phyloP scores from a whole-genome alignment of 2,329 filamentous ascomycete species.

The Xylaria sp. region DNA sequence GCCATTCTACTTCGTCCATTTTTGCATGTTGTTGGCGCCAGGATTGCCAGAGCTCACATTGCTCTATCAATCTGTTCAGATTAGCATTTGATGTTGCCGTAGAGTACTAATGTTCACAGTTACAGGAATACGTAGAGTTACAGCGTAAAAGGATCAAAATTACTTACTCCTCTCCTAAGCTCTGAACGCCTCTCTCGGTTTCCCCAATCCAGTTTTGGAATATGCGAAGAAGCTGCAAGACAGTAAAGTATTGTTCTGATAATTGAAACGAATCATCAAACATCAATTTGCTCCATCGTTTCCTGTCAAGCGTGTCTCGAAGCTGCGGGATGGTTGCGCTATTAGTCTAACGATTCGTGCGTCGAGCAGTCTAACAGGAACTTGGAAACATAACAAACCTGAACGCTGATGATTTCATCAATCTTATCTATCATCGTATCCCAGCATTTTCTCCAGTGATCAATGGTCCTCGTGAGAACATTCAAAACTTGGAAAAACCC shows the following conservation, averaged over 20 bases:
- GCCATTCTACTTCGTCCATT: constrained; percentile 24
- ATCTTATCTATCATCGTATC: constrained; percentile 30
- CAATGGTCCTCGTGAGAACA: constrained; percentile 15
- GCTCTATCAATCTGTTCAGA: constrained; percentile 6
- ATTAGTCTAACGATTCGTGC: background rate
- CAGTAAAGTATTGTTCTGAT: constrained; percentile 35
- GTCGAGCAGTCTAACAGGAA: background rate
- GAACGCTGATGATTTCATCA: constrained; percentile 30
- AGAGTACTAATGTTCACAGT: too few species aligned
- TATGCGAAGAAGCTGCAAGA: constrained; percentile 33
- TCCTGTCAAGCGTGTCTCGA: constrained; percentile 29
- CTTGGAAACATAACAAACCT: constrained; percentile 21
- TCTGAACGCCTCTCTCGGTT: constrained; percentile 20
- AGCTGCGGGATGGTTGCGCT: background rate
- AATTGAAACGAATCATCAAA: constrained; percentile 35
- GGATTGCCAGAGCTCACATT: constrained; percentile 19
- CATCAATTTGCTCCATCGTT: constrained; percentile 31
- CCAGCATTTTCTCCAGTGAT: constrained; percentile 30
- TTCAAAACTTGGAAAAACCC: constrained; percentile 26
- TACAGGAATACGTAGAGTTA: background rate
- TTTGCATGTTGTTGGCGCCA: constrained; percentile 11
- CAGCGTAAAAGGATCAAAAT: background rate
- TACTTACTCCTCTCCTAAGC: constrained; percentile 17
- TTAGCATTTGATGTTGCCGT: background rate
- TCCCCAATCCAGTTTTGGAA: constrained; percentile 34